Evolutionary conservation across 78 protist species (phyloP), one percentile per base, ranked within the genome.

Genomic region (Chrysochromulina parva): DNA sequence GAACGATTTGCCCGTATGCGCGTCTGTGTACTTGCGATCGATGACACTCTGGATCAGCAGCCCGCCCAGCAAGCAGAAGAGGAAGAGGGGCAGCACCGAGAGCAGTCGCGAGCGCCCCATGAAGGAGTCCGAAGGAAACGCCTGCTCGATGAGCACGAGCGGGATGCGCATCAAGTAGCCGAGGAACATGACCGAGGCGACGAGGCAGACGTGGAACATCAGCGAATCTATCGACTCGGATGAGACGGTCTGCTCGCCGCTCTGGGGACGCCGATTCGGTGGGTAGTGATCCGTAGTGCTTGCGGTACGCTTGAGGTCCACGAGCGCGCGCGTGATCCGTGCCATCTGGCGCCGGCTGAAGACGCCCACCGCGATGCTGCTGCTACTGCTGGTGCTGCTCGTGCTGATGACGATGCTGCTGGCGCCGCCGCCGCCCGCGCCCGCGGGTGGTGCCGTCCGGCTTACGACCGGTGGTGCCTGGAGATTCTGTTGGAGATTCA

Each of bases 1-100:
- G 85, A 90, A 88, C 54, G 9, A 19, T 76, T 78, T 58, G 55
- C 57, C 53, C 9, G 4, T 5, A 24, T 28, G 19, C 65, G 47
- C 48, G 73, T 73, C 62, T 87, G n/a, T 73, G 78, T 55, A 24
- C 55, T 52, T 1, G 28, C 71, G 6, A 55, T 28, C 74, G 67
- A 52, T 47, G 58, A 54, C 67, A 16, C n/a, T 1, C 55, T 85
- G 89, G 24, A 88, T 19, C 38, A 69, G 9, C 20, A 88, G 26
- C 0, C 91, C 91, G 38, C 54, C 91, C 59, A 88, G 3, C 67
- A 88, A 52, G 85, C 80, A 57, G 20, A 60, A n/a, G 50, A 78
- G 91, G 38, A 88, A 88, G 47, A 47, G 74, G 7, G 91, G 91
- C 10, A 88, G 74, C 38, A 55, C 74, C 47, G 59, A 6, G 54